Base-by-base conservation (phyloP, 2,329 filamentous ascomycete genomes). In the Cladosporium phlei region DNA sequence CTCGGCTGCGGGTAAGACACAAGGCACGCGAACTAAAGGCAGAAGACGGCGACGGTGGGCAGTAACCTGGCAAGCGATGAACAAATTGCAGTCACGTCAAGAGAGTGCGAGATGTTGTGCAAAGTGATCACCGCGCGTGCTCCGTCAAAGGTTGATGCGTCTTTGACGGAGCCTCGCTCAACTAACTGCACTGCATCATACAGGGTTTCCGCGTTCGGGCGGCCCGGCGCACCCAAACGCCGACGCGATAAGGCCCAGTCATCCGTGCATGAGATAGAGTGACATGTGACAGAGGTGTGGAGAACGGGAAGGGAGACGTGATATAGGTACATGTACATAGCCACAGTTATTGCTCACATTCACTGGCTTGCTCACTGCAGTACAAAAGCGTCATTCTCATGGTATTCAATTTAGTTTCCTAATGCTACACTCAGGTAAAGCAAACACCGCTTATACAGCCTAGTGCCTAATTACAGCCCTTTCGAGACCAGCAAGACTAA, bases 401-500 rank as follows among this genome's bases (percentile, higher is more conserved):
- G 30, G 11, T 19, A 30, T 33, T 43, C 39, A 43, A 43, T 43
- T 21, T 43, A 20, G 39, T 25, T 43, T 28, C 39, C 39, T 33
- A 39, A 29, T 43, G 29, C 39, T 33, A 43, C 29, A 43, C 39
- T 20, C 39, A 33, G 22, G 35, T 22, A 32, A 25, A 43, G 29
- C 39, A 33, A 34, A 19, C 14, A 33, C 28, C 29, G 39, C 29
- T 27, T 43, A 20, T 20, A 43, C 24, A 33, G 39, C 29, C 28
- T 11, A 34, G 29, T 27, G 39, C 39, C 29, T 43, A 45, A 22
- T 45, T 29, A 45, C 42, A 45, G 42, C 28, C 40, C 30, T 34
- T 25, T 32, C 17, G 17, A 30, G 22, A 14, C 20, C 28, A 25
- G n/a, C 29, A 44, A 44, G 17, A 16, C 35, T 34, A 16, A 8